A percentile compares a stretch with the other conserved stretches of the same genome.
Conservation (phyloP, 345 rosid genomes). For the Salix arbutifolia region DNA sequence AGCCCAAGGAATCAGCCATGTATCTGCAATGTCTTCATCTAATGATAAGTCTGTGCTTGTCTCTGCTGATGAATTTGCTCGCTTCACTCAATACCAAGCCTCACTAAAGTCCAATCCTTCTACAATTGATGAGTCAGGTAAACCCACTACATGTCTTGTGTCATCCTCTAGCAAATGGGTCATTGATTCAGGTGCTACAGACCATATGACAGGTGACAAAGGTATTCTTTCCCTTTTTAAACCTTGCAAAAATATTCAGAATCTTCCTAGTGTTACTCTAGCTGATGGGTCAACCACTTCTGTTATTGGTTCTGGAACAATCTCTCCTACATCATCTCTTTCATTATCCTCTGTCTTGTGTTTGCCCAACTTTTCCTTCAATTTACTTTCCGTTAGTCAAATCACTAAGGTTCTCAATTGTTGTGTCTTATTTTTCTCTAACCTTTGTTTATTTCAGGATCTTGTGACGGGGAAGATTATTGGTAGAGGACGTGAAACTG, state of each 20-base stretch:
- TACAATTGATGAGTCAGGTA: background rate
- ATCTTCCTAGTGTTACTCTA: background rate
- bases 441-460: constrained; percentile 2
- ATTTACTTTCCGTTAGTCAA: background rate
- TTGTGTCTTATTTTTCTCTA: background rate
- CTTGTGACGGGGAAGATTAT: background rate
- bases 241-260: background rate
- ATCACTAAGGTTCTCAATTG: background rate
- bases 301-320: background rate
- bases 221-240: background rate
- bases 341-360: background rate
- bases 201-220: background rate
- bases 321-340: background rate
- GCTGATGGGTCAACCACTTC: background rate
- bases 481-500: background rate
- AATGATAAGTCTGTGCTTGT: background rate
- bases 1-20: background rate
- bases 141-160: background rate
- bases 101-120: background rate
- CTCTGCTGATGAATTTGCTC: background rate
- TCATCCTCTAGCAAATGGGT: background rate
- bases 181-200: background rate
- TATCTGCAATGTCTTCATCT: background rate
- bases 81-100: background rate
- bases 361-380: background rate